Evolutionary conservation across 2,329 filamentous ascomycete genomes (phyloP).

Genomic region (Lasiodiplodia gonubiensis): DNA sequence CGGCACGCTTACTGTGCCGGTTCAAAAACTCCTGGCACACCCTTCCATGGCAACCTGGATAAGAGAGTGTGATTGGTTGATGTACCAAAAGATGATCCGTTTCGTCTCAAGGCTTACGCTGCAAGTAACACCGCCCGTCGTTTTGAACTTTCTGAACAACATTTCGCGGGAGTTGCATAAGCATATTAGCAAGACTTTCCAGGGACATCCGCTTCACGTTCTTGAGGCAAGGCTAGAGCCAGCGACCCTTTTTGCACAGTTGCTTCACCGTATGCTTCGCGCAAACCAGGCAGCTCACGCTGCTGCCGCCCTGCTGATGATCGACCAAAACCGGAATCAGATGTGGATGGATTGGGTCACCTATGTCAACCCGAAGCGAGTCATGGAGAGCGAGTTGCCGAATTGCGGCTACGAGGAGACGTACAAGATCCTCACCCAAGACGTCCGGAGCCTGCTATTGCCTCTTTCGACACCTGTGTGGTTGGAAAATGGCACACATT

Average conservation of each 20-base stretch:
- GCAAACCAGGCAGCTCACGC: conserved; percentile 95
- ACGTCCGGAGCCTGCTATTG: conserved; percentile 73
- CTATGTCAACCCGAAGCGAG: conserved; percentile 61
- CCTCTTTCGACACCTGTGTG: conserved; percentile 71
- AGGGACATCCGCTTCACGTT: conserved; percentile 83
- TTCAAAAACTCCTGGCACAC: conserved; percentile 88
- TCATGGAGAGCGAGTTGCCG: conserved; percentile 63
- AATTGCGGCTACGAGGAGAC: conserved; percentile 62
- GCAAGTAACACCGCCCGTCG: conserved; percentile 86
- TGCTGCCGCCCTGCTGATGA: conserved; percentile 88
- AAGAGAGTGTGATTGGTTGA: conserved; percentile 89
- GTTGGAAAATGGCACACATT: conserved; percentile 61
- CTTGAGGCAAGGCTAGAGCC: conserved; percentile 85
- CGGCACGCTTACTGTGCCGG: conserved; percentile 93
- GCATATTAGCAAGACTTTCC: conserved; percentile 80
- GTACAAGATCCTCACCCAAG: conserved; percentile 59
- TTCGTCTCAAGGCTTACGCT: conserved; percentile 88
- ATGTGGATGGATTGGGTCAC: conserved; percentile 94
- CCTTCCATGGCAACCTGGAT: conserved; percentile 88
- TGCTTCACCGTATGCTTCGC: conserved; percentile 84
- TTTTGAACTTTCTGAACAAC: conserved; percentile 83
- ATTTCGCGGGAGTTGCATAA: conserved; percentile 81
- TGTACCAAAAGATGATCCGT: conserved; percentile 96
- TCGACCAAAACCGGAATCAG: conserved; percentile 85
- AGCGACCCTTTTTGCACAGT: conserved; percentile 83